Conservation (phyloP, 2,329 filamentous ascomycete genomes). For the Monilinia fructigena region DNA sequence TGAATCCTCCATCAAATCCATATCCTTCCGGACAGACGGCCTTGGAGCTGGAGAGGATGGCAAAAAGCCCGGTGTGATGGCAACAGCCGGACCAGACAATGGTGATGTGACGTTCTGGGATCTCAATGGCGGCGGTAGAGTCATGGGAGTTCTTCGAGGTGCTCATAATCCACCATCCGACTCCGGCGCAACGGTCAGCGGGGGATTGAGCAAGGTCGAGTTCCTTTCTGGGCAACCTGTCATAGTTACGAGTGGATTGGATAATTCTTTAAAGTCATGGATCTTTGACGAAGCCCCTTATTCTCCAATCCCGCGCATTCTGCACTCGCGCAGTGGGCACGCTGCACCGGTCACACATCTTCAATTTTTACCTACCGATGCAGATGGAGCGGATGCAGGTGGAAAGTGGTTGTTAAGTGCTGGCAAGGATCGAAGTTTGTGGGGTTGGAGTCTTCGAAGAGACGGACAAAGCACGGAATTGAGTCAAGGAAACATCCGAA, state of each 20-base stretch:
- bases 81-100: slow-evolving; percentile 73
- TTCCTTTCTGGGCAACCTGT: slow-evolving; percentile 89
- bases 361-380: slow-evolving; percentile 81
- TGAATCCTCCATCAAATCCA: slow-evolving; percentile 69
- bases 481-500: slow-evolving; percentile 84
- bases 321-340: slow-evolving; percentile 86
- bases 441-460: slow-evolving; percentile 92
- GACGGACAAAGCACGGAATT: slow-evolving; percentile 93
- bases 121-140: slow-evolving; percentile 80
- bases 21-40: slow-evolving; percentile 88
- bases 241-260: slow-evolving; percentile 82
- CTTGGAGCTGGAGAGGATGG: slow-evolving; percentile 86
- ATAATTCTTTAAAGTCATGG: slow-evolving; percentile 95
- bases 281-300: slow-evolving; percentile 93
- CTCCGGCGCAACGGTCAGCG: slow-evolving; percentile 54
- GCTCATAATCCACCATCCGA: slow-evolving; percentile 75
- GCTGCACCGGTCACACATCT: slow-evolving; percentile 81
- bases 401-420: slow-evolving; percentile 95
- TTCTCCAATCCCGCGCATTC: slow-evolving; percentile 76
- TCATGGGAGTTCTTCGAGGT: slow-evolving; percentile 81
- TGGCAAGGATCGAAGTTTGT: slow-evolving; percentile 84
- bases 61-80: slow-evolving; percentile 85
- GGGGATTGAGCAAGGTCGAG: slow-evolving; percentile 82
- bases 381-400: slow-evolving; percentile 81
- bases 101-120: slow-evolving; percentile 97